Evolutionary conservation across 2,329 filamentous ascomycete genomes (phyloP).

Genomic region (Epichloe festucae): DNA sequence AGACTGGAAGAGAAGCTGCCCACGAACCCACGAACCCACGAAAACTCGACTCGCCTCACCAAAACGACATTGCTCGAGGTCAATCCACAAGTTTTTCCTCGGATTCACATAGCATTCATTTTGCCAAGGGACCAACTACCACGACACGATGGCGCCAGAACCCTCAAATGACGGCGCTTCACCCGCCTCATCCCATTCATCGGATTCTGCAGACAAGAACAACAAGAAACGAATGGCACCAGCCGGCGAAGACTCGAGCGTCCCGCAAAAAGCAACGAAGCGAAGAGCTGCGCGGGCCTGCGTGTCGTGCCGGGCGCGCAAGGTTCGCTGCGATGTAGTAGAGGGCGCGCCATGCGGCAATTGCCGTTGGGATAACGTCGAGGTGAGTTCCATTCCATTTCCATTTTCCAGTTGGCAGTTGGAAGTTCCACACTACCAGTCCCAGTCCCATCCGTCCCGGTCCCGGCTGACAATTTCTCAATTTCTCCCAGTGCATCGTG

Average conservation of each 20-base stretch:
- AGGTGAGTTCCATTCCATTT: constrained; percentile 23
- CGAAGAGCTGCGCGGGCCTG: constrained; percentile 84
- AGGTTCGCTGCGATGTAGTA: constrained; percentile 88
- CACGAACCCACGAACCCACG: neutral
- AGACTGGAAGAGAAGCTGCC: neutral
- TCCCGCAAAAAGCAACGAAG: constrained; percentile 46
- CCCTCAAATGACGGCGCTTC: constrained; percentile 15
- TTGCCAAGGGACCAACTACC: neutral
- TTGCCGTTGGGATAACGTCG: constrained; percentile 67
- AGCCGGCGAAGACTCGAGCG: constrained; percentile 15
- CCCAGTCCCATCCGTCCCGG: neutral
- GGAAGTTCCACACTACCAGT: too few species aligned
- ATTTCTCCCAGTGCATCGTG: constrained; percentile 41
- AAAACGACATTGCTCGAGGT: too few species aligned
- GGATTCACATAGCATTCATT: neutral
- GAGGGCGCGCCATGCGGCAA: constrained; percentile 81
- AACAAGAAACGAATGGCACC: constrained; percentile 22
- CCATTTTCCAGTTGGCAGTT: neutral
- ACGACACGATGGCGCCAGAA: constrained; percentile 10
- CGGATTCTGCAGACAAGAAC: constrained; percentile 14
- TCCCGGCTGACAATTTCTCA: constrained; percentile 2
- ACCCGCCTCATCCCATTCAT: constrained; percentile 15
- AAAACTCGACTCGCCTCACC: too few species aligned
- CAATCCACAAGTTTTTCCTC: neutral
- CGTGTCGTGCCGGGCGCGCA: constrained; percentile 75